Conservation (phyloP, 306 rosid genomes). For the Trifolium fragiferum region DNA sequence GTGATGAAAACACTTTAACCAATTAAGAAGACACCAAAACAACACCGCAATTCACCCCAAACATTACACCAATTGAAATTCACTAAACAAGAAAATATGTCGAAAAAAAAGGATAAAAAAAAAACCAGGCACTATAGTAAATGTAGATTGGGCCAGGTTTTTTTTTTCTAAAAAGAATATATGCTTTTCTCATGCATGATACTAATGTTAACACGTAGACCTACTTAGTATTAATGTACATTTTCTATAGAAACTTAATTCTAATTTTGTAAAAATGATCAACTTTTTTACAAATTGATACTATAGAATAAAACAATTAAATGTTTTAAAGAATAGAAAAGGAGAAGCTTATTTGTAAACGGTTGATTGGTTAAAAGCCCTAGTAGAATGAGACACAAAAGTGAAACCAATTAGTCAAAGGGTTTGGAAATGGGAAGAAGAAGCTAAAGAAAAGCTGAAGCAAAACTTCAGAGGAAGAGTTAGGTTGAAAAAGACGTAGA, state of each 20-base stretch:
- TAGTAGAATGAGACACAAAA: constrained; percentile 21
- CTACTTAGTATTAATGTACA: not conserved
- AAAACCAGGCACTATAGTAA: not conserved
- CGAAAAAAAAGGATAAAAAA: not conserved
- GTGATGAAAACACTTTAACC: too few species aligned
- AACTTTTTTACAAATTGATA: not conserved
- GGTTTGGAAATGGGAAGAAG: constrained; percentile 10
- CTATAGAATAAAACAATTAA: not conserved
- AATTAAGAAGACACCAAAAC: too few species aligned
- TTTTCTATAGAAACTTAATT: not conserved
- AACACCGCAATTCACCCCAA: too few species aligned
- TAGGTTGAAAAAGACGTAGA: constrained; percentile 35
- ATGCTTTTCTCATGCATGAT: not conserved
- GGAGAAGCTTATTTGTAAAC: not conserved
- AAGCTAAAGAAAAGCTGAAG: not conserved
- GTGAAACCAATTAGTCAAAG: constrained; percentile 33
- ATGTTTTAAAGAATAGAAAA: not conserved
- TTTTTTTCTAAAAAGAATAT: not conserved
- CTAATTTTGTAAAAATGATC: not conserved
- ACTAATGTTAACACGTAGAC: not conserved
- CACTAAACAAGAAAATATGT: too few species aligned
- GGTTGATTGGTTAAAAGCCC: not conserved
- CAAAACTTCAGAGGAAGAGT: constrained; percentile 1
- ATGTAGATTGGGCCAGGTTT: too few species aligned
- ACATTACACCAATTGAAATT: too few species aligned